Evolutionary conservation across 2,329 filamentous ascomycete species (phyloP).

Genomic region (Corinectria fuckeliana): DNA sequence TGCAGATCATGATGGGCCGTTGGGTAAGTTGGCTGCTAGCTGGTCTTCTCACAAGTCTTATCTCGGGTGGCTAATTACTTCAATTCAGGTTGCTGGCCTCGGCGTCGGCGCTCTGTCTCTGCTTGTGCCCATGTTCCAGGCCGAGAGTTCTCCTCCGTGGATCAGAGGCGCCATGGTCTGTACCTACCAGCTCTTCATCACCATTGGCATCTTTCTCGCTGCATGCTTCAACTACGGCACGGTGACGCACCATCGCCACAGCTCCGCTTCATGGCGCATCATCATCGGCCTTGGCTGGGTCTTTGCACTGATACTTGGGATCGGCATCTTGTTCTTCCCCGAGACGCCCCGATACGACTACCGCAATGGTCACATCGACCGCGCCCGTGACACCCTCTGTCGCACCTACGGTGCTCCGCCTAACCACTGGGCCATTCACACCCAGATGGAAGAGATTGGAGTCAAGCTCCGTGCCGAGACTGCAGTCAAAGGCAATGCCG

Average conservation of each 20-base stretch:
- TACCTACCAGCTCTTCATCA: conserved; percentile 76
- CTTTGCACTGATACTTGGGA: conserved; percentile 55
- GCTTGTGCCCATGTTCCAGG: conserved; percentile 75
- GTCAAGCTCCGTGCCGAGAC: conserved; percentile 58
- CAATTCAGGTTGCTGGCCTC: conserved; percentile 60
- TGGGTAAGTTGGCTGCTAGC: conserved; percentile 40
- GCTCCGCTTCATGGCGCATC: conserved; percentile 65
- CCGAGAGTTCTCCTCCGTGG: conserved; percentile 71
- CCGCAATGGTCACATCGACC: conserved; percentile 53
- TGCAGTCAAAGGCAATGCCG: conserved; percentile 46
- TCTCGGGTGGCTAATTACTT: neutral
- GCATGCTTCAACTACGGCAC: conserved; percentile 70
- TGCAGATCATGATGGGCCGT: conserved; percentile 70
- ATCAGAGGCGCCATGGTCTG: conserved; percentile 71
- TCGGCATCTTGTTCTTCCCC: conserved; percentile 57
- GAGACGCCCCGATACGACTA: conserved; percentile 61
- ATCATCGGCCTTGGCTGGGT: conserved; percentile 61
- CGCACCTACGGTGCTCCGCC: conserved; percentile 53
- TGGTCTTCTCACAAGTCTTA: neutral
- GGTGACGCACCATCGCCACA: conserved; percentile 48
- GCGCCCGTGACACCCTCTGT: conserved; percentile 56
- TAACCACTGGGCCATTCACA: conserved; percentile 53
- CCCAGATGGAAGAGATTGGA: conserved; percentile 61
- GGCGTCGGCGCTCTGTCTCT: conserved; percentile 71
- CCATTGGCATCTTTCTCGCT: conserved; percentile 68